Evolutionary conservation across 1,139 yeast genomes (phyloP), one percentile per base, ranked within the genome.

Genomic region (Insectozyma bohioensis): DNA sequence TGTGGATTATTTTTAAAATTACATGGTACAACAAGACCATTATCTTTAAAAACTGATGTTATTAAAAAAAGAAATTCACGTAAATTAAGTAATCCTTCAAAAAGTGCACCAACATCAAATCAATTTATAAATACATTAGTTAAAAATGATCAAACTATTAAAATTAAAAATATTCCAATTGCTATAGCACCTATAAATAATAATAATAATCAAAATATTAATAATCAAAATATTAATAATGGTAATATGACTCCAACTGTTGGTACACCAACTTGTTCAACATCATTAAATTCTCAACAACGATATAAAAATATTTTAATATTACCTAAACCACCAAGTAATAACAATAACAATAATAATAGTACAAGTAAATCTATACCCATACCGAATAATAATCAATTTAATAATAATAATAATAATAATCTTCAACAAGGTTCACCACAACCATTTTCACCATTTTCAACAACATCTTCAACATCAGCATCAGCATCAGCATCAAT

Each of bases 1-100:
- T 76, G 82, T 56, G 82, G 82, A 1, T 55, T 76, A 23, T 76
- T 75, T 46, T 61, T 69, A 35, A 76, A 76, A 43, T 54, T 76
- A 18, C 82, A 76, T 45, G 82, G 82, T 15, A 73, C 78, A 2
- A 72, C 75, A 41, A 56, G 82, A 31, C 82, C 82, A 3, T 58
- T 76, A 17, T 68, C 78, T 14, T 56, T 74, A 32, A 76, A 76
- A 44, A 75, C 80, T 0, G 82, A 76, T 43, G 76, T 75, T 9
- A 76, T 76, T 34, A 75, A 73, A 40, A 76, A 75, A 48, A 59
- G 82, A 46, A 42, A 66, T 36, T 67, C 75, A 4, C 62, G 72
- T 33, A 58, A 61, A 35, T 34, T 53, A 9, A 43, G 54, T 12
- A 28, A 28, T 21, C 22, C 28, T 6, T 20, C 20, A 26, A 34